A percentile compares a stretch with the other conserved stretches of the same genome.
These are phyloP conservation scores for Elsinoe fawcettii DNA, from an alignment of 2,329 filamentous ascomycete species.

Conservation along the genomic window DNA sequence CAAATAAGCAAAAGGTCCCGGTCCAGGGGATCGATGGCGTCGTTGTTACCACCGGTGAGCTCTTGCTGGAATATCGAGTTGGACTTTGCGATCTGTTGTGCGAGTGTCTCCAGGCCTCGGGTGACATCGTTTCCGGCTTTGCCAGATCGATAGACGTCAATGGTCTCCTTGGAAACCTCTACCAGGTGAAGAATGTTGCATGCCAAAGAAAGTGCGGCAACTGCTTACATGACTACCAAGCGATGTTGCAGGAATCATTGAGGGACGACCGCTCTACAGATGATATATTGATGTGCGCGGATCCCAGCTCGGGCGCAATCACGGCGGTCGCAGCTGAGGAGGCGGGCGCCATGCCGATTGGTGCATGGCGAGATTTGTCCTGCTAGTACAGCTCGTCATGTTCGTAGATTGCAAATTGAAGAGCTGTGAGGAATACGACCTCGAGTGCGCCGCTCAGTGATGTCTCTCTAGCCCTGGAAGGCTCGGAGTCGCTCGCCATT, in stretches of 20 bases:
- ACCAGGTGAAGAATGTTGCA: neutral
- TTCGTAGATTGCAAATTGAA: too few species aligned
- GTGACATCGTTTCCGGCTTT: neutral
- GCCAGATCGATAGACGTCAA: neutral
- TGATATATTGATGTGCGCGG: too few species aligned
- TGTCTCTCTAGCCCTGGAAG: too few species aligned
- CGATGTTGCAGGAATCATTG: too few species aligned
- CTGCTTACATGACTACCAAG: neutral
- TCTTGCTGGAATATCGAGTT: neutral
- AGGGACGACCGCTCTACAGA: too few species aligned
- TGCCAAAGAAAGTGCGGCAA: neutral
- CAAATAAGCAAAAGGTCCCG: neutral
- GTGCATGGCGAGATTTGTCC: neutral
- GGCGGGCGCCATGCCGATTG: neutral
- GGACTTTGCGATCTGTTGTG: neutral
- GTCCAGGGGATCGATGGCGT: neutral
- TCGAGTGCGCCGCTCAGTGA: too few species aligned
- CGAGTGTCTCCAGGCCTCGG: neutral
- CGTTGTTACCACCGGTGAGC: neutral
- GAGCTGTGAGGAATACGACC: too few species aligned
- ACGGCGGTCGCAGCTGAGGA: neutral
- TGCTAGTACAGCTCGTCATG: too few species aligned
- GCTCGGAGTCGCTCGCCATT: too few species aligned
- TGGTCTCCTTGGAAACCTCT: neutral
- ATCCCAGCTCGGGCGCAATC: too few species aligned